Evolutionary conservation across 192 early-diverging fungal genomes (phyloP), one percentile per base, ranked within the genome.

Genomic region (Irineochytrium annulatum): DNA sequence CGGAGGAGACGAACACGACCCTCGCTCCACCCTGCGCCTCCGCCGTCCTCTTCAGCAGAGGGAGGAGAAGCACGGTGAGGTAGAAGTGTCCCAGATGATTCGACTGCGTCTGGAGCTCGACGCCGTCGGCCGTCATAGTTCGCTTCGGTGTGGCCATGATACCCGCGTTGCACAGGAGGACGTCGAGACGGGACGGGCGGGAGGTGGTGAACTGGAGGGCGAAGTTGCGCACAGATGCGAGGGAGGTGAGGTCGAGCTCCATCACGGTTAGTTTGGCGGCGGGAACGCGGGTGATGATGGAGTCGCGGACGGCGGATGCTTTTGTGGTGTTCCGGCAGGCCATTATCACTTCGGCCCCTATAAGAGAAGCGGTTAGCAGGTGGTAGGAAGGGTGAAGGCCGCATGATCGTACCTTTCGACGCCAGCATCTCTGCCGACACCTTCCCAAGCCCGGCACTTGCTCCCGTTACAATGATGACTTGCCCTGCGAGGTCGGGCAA

Each of bases 71-170:
- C 19, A 26, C 27, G 33, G 71, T 73, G 19, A 73, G 39, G 11
- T 52, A 37, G 27, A 73, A 63, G 49, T 68, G 71, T 20, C 60
- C 66, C 14, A 73, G 31, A 27, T 68, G 65, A 61, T 73, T 73
- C 16, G 66, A 55, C 0, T 52, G 52, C 14, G 62, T 46, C 45
- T 64, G 60, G 39, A 26, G 20, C 43, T 73, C 66, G 41, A 49
- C 34, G 3, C 62, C 71, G 34, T 73, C 62, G 44, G 17, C 14
- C 22, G 66, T 54, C 0, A 55, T 27, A 27, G 22, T 14, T n/a
- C 60, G 62, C 27, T 53, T 43, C 1, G 83, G 79, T 3, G 70
- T 58, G 34, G 71, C 68, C 83, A 86, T 85, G 11, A 86, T 70
- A 8, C 80, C 82, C 69, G 26, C 64, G 29, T 67, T 67, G 51